phyloP scores from a whole-genome alignment of 1,139 yeast species.

The Zygosaccharomyces sapae region DNA sequence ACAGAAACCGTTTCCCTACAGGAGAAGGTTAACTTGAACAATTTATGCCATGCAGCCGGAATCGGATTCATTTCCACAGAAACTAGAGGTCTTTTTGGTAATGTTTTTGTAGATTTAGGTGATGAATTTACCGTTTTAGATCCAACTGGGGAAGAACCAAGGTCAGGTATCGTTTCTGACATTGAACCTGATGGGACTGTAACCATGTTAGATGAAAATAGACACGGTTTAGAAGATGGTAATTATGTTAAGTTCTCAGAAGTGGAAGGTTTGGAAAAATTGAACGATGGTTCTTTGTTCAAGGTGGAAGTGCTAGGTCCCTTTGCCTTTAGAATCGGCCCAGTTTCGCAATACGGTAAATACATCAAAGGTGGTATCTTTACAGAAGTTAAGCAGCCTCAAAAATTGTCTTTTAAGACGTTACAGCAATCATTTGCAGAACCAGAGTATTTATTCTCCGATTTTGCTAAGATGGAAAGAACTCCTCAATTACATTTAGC shows the following conservation, averaged over 20 bases:
- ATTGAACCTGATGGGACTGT: conserved; percentile 88
- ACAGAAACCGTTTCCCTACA: conserved; percentile 67
- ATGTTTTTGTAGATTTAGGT: conserved; percentile 88
- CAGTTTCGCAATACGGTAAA: conserved; percentile 50
- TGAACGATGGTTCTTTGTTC: conserved; percentile 69
- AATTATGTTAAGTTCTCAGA: conserved; percentile 86
- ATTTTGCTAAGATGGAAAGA: conserved; percentile 90
- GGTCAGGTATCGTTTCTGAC: conserved; percentile 79
- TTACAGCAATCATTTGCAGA: conserved; percentile 57
- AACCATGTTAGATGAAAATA: conserved; percentile 82
- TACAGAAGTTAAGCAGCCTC: conserved; percentile 87
- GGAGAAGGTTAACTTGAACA: conserved; percentile 71
- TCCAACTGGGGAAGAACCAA: conserved; percentile 89
- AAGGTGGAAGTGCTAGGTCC: conserved; percentile 89
- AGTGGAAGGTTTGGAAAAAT: conserved; percentile 59
- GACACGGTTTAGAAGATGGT: conserved; percentile 94
- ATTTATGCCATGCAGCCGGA: conserved; percentile 64
- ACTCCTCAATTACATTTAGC: conserved; percentile 88
- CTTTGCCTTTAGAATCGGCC: conserved; percentile 74
- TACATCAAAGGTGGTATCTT: conserved; percentile 84
- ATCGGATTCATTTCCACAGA: conserved; percentile 81
- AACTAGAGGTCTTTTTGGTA: conserved; percentile 83
- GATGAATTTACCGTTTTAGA: conserved; percentile 74
- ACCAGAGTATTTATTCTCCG: conserved; percentile 83
- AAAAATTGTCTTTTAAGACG: conserved; percentile 55